These are phyloP conservation scores for Yamadazyma scolyti DNA, from an alignment of 805 yeast species.

Conservation along the genomic window DNA sequence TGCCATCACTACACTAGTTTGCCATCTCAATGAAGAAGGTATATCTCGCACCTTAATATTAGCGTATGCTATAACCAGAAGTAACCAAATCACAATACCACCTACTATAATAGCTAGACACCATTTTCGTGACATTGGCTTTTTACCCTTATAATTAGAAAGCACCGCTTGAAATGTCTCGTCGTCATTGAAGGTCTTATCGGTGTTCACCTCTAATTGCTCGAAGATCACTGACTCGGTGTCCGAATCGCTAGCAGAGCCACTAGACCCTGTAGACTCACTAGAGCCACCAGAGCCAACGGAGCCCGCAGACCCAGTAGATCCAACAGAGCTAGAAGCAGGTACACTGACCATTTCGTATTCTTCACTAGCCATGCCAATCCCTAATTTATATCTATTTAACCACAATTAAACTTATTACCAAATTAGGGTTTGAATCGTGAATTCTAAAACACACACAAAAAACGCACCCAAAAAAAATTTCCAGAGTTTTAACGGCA, in stretches of 20 bases:
- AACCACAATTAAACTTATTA: too few species aligned
- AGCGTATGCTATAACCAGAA: constrained; percentile 7
- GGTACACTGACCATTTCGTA: too few species aligned
- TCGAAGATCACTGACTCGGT: constrained; percentile 6
- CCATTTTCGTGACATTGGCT: constrained; percentile 4
- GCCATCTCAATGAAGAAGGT: constrained; percentile 7
- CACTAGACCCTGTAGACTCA: too few species aligned
- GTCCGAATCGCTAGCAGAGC: too few species aligned
- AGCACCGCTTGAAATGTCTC: constrained; percentile 20
- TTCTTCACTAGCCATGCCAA: too few species aligned
- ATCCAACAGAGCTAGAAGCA: too few species aligned
- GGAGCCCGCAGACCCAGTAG: too few species aligned
- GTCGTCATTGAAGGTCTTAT: constrained; percentile 20
- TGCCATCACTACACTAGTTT: constrained; percentile 11
- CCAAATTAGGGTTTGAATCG: too few species aligned
- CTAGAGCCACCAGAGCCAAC: too few species aligned
- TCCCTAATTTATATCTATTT: too few species aligned
- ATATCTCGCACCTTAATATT: constrained; percentile 6
- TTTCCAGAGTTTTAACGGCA: not conserved
- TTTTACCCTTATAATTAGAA: constrained; percentile 12
- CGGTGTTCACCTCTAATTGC: constrained; percentile 3
- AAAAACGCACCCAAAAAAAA: too few species aligned
- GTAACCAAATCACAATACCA: constrained; percentile 7
- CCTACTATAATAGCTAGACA: not conserved
- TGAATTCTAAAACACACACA: too few species aligned